These are phyloP conservation scores for Kodamaea fukazawae DNA, from an alignment of 805 yeast genomes.

Conservation along the genomic window DNA sequence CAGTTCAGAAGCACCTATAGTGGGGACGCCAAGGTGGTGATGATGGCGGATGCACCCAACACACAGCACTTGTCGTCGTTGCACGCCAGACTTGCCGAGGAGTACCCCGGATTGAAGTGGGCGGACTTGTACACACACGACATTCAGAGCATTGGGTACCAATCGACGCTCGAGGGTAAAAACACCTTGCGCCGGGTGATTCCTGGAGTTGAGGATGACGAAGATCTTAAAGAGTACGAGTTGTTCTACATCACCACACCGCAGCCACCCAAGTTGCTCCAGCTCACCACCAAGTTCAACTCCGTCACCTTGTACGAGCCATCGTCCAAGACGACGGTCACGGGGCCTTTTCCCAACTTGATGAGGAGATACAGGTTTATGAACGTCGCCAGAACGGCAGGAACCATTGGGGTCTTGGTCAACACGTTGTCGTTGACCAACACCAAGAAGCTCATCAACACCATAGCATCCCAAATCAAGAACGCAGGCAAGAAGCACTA, in stretches of 20 bases:
- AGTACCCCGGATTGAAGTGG: slow-evolving; percentile 29
- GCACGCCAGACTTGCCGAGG: slow-evolving; percentile 27
- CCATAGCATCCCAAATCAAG: slow-evolving; percentile 57
- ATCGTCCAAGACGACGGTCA: slow-evolving; percentile 21
- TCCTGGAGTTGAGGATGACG: slow-evolving; percentile 18
- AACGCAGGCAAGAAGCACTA: slow-evolving; percentile 88
- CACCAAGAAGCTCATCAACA: slow-evolving; percentile 64
- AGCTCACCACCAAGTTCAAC: slow-evolving; percentile 67
- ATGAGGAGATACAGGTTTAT: slow-evolving; percentile 82
- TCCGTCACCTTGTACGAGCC: slow-evolving; percentile 54
- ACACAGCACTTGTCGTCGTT: slow-evolving; percentile 44
- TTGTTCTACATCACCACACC: slow-evolving; percentile 74
- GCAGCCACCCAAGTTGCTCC: slow-evolving; percentile 73
- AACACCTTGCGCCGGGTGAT: slow-evolving; percentile 19
- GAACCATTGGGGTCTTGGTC: slow-evolving; percentile 86
- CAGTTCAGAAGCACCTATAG: slow-evolving; percentile 44
- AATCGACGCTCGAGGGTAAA: slow-evolving; percentile 15
- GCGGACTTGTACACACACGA: slow-evolving; percentile 34
- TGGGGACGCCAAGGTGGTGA: slow-evolving; percentile 43
- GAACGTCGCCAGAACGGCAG: slow-evolving; percentile 87
- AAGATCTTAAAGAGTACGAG: slow-evolving; percentile 37
- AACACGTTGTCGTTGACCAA: slow-evolving; percentile 83
- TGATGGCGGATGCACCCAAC: slow-evolving; percentile 77
- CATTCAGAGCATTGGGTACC: slow-evolving; percentile 44
- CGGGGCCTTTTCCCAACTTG: slow-evolving; percentile 74